Percentiles rank a stretch among this genome's conserved stretches.
These are phyloP conservation scores for Oryza meyeriana DNA, from an alignment of 176 grass and related monocot genomes.

Conservation along the genomic window DNA sequence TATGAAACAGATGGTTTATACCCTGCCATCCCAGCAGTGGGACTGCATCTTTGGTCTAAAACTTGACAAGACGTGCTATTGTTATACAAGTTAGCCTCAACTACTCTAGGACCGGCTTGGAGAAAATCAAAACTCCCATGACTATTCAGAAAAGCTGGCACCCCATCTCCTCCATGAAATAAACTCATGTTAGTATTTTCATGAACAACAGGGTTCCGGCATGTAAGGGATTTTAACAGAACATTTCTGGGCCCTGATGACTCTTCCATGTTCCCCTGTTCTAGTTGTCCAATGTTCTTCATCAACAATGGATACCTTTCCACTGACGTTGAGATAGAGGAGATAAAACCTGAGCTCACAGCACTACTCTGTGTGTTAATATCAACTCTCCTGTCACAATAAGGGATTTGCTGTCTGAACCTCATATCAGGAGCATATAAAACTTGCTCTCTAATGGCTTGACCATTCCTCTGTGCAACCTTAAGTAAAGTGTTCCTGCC, in stretches of 20 bases:
- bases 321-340: conserved; percentile 38
- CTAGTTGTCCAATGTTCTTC: conserved; percentile 21
- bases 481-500: conserved; percentile 38
- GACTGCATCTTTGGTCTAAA: conserved; percentile 35
- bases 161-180: conserved; percentile 35
- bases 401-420: conserved; percentile 28
- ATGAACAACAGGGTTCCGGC: conserved; percentile 33
- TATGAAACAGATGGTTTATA: conserved; percentile 27
- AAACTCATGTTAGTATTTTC: conserved; percentile 34
- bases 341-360: conserved; percentile 46
- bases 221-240: conserved; percentile 41
- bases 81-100: conserved; percentile 38
- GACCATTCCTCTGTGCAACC: conserved; percentile 31
- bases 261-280: conserved; percentile 36
- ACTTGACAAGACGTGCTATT: conserved; percentile 19
- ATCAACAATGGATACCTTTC: conserved; percentile 55
- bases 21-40: conserved; percentile 33
- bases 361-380: conserved; percentile 32
- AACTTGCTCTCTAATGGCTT: conserved; percentile 32
- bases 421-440: conserved; percentile 44
- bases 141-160: conserved; percentile 26
- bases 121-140: conserved; percentile 40
- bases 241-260: conserved; percentile 36
- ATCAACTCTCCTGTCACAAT: conserved; percentile 32
- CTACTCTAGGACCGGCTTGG: conserved; percentile 28